These are phyloP conservation scores for Penicillium chermesinum DNA, from an alignment of 495 filamentous ascomycete genomes.

Conservation along the genomic window DNA sequence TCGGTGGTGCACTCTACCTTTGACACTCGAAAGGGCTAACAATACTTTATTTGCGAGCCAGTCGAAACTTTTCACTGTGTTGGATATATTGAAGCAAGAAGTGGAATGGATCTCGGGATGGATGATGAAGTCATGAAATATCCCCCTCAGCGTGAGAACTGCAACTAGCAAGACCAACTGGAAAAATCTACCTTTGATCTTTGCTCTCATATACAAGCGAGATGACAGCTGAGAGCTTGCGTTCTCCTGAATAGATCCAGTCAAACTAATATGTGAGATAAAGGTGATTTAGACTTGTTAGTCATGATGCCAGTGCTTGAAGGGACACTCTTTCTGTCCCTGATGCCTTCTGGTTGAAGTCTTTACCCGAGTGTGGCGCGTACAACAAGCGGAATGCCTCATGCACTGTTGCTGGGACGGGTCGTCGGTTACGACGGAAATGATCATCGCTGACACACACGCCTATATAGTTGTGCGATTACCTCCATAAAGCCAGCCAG, in stretches of 20 bases:
- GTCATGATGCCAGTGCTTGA: background rate
- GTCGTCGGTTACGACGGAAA: too few species aligned
- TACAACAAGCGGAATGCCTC: too few species aligned
- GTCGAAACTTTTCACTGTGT: constrained; percentile 5
- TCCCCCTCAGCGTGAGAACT: background rate
- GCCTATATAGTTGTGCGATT: too few species aligned
- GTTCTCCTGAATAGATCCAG: background rate
- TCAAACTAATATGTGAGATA: background rate
- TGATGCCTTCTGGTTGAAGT: too few species aligned
- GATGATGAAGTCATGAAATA: constrained; percentile 8
- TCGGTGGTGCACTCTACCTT: too few species aligned
- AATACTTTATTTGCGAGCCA: constrained; percentile 9
- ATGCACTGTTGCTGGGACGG: too few species aligned
- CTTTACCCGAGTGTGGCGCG: too few species aligned
- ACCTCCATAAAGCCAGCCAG: too few species aligned
- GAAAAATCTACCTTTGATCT: constrained; percentile 6
- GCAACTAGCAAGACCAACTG: background rate
- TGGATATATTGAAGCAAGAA: constrained; percentile 4
- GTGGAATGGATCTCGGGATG: constrained; percentile 1
- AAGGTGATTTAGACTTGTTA: background rate
- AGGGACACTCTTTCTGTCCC: too few species aligned
- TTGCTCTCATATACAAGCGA: constrained; percentile 2
- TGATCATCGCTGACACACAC: too few species aligned
- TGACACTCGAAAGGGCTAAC: too few species aligned
- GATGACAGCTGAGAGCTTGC: constrained; percentile 1